Evolutionary conservation across 441 rosid genomes (phyloP).

Genomic region (Adansonia rubrostipa): DNA sequence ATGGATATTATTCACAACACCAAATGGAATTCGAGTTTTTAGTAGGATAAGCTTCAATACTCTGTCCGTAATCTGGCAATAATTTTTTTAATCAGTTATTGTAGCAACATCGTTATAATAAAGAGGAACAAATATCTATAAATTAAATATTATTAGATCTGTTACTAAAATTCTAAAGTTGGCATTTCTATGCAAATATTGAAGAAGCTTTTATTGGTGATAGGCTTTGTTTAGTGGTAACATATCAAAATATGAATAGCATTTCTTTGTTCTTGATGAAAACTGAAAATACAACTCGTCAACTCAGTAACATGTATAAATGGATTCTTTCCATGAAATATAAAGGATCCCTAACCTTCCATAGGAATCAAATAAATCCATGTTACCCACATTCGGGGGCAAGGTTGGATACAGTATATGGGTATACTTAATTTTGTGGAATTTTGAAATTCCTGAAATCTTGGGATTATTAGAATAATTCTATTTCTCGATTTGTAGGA

Average conservation of each 20-base stretch:
- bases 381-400: not conserved
- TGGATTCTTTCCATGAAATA: not conserved
- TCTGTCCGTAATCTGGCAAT: not conserved
- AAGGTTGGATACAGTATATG: too few relatives aligned
- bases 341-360: not conserved
- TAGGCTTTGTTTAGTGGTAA: not conserved
- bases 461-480: too few relatives aligned
- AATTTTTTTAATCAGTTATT: not conserved
- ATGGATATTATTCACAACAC: not conserved
- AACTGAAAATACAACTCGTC: not conserved
- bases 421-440: too few relatives aligned
- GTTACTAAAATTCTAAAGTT: too few relatives aligned
- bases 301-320: not conserved
- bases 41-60: not conserved
- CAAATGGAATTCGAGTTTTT: not conserved
- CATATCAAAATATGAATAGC: not conserved
- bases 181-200: too few relatives aligned
- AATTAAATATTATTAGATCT: too few relatives aligned
- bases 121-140: too few relatives aligned
- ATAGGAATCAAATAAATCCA: not conserved
- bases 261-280: not conserved
- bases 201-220: too few relatives aligned
- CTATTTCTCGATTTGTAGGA: too few relatives aligned
- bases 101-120: too few relatives aligned
- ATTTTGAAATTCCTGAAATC: too few relatives aligned